Conservation (phyloP, 2,329 filamentous ascomycete genomes). For the Acephala macrosclerotiorum region DNA sequence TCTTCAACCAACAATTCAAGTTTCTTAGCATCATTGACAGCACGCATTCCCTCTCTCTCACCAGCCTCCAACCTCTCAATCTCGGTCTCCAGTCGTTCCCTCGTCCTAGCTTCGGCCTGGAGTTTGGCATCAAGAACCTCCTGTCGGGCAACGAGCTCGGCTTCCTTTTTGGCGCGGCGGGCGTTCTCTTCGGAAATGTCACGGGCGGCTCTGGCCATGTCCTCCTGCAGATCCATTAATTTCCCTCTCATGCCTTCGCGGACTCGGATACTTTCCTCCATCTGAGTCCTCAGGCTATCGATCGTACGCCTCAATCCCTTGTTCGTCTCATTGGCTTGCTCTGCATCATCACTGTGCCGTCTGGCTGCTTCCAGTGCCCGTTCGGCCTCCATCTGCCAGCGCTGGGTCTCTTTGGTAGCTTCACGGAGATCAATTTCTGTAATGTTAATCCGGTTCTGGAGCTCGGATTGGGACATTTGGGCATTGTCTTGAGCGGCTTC, state of each 20-base stretch:
- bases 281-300: constrained; percentile 76
- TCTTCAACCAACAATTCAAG: constrained; percentile 63
- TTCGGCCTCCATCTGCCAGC: constrained; percentile 69
- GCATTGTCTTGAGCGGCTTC: constrained; percentile 70
- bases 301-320: constrained; percentile 79
- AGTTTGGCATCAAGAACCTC: constrained; percentile 81
- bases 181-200: constrained; percentile 86
- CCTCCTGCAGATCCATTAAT: constrained; percentile 84
- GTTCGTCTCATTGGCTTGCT: constrained; percentile 65
- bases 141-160: constrained; percentile 79
- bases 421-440: constrained; percentile 63
- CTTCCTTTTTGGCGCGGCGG: constrained; percentile 78
- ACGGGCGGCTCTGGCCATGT: constrained; percentile 80
- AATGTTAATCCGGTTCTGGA: constrained; percentile 61
- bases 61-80: constrained; percentile 70
- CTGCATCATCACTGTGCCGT: constrained; percentile 65
- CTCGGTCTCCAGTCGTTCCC: constrained; percentile 71
- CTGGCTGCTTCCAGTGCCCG: constrained; percentile 69
- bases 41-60: constrained; percentile 70
- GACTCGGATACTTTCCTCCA: constrained; percentile 85
- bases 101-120: constrained; percentile 75
- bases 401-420: constrained; percentile 62
- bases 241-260: constrained; percentile 85
- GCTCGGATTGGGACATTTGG: constrained; percentile 61
- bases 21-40: constrained; percentile 67